Base-by-base conservation (phyloP, 345 rosid genomes). In the Hypericum androsaemum region DNA sequence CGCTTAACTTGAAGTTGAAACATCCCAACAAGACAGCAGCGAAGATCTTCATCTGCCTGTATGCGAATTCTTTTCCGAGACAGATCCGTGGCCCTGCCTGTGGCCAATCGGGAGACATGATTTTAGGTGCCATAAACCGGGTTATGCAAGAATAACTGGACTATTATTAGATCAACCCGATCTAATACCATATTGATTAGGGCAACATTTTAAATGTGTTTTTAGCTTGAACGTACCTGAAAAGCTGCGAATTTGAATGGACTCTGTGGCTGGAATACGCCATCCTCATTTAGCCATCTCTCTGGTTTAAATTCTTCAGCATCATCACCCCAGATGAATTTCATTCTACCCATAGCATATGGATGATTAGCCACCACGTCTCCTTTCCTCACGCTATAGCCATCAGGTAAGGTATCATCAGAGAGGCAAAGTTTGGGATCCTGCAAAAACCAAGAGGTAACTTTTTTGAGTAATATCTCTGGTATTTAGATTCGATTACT, bases 31-130 rank as follows among this genome's bases (percentile, higher is more conserved):
- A 45, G 40, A 73, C 65, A 5, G 81, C 75, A 3, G 80, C 48
- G 58, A 75, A 73, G n/a, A 75, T 75, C 78, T 79, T 79, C 79
- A 73, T 82, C 67, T 78, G 83, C 60, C 81, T 64, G 38, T 75
- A 80, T 0, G 83, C 82, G 14, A 80, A 80, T 35, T 80, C 86
- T 56, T 61, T 77, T 3, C 86, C 86, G 0, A 81, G 68, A 63
- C 87, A 80, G 45, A 67, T 71, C 37, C 83, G 17, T 3, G 87
- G 85, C 7, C 89, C 85, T 2, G 83, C 85, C 83, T 82, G 78
- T 61, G 32, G 8, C 61, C 14, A 48, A 44, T 14, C 41, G 22
- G 32, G 48, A 68, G 32, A 8, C 0, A 3, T 11, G 13, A 50
- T n/a, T 43, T 65, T 35, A 66, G 47, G 32, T 1, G 32, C 32